Percentiles rank a stretch among this genome's conserved stretches.
These are phyloP conservation scores for Colletotrichum musae DNA, from an alignment of 2,329 filamentous ascomycete genomes.

Conservation along the genomic window DNA sequence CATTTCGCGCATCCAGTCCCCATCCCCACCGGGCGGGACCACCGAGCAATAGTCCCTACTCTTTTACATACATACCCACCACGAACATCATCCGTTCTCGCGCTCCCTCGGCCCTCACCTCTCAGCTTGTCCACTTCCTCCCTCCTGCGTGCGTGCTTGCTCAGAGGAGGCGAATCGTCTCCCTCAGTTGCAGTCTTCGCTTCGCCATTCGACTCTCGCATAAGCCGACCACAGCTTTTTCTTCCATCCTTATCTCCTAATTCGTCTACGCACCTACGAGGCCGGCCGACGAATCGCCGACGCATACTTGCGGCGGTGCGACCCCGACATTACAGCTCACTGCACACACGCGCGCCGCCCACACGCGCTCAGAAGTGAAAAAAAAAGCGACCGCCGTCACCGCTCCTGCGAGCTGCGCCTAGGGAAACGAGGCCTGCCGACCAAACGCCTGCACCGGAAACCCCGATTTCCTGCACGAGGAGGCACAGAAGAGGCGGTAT, in stretches of 20 bases:
- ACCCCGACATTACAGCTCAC: conserved; percentile 20
- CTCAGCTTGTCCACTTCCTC: not conserved
- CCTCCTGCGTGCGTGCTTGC: not conserved
- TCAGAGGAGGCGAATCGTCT: conserved; percentile 12
- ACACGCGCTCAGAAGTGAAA: conserved; percentile 1
- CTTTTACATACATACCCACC: conserved; percentile 1
- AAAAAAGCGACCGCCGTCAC: conserved; percentile 20
- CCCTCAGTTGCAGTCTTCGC: conserved; percentile 7
- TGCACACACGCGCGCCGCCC: conserved; percentile 1
- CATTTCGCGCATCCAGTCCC: conserved; percentile 25
- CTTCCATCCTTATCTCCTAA: conserved; percentile 14
- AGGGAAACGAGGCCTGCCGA: not conserved
- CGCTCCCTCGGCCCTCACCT: not conserved
- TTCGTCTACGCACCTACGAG: conserved; percentile 22
- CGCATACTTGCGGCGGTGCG: conserved; percentile 16
- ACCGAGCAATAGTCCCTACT: not conserved
- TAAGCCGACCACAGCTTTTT: conserved; percentile 11
- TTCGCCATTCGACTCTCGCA: conserved; percentile 22
- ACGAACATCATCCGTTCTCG: conserved; percentile 6
- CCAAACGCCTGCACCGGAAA: conserved; percentile 5
- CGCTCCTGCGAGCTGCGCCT: conserved; percentile 16
- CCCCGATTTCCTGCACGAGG: not conserved
- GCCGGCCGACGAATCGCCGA: conserved; percentile 25
- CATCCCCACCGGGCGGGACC: conserved; percentile 18
- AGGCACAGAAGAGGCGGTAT: conserved; percentile 9